These are phyloP conservation scores for Eleusine indica DNA, from an alignment of 176 grass and related monocot species.

Conservation along the genomic window DNA sequence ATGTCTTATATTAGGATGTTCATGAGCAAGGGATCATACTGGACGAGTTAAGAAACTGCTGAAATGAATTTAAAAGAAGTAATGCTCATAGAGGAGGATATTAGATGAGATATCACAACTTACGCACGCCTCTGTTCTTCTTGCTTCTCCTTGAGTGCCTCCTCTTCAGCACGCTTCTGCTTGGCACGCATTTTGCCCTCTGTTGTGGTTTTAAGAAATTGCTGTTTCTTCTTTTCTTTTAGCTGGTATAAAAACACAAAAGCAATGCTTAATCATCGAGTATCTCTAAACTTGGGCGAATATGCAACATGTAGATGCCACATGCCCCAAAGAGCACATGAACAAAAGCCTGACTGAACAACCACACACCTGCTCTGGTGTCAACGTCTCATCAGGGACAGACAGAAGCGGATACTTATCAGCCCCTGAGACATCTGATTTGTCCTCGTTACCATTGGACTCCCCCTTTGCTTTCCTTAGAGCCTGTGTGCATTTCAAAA, in stretches of 20 bases:
- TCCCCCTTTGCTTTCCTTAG: constrained; percentile 96
- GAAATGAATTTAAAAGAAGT: constrained; percentile 19
- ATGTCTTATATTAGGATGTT: constrained; percentile 17
- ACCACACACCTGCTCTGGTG: constrained; percentile 76
- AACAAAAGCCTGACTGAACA: constrained; percentile 33
- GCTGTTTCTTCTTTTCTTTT: constrained; percentile 96
- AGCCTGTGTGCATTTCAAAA: constrained; percentile 63
- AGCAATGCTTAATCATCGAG: constrained; percentile 13
- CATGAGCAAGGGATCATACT: not conserved
- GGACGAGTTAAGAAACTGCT: not conserved
- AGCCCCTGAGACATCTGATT: constrained; percentile 51
- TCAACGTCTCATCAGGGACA: constrained; percentile 82
- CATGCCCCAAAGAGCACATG: constrained; percentile 21
- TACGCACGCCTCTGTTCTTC: constrained; percentile 87
- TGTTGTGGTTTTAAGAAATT: constrained; percentile 89
- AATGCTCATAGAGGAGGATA: constrained; percentile 12
- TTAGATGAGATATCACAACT: constrained; percentile 42
- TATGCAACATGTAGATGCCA: constrained; percentile 1
- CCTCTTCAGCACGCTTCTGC: constrained; percentile 80
- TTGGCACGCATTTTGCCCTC: constrained; percentile 86
- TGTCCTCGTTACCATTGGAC: constrained; percentile 65
- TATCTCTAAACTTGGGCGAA: not conserved
- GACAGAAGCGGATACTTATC: constrained; percentile 90
- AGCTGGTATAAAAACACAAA: constrained; percentile 54
- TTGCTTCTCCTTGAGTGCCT: constrained; percentile 77